These are phyloP conservation scores for Trichothecium roseum DNA, from an alignment of 2,329 filamentous ascomycete species.

Conservation along the genomic window DNA sequence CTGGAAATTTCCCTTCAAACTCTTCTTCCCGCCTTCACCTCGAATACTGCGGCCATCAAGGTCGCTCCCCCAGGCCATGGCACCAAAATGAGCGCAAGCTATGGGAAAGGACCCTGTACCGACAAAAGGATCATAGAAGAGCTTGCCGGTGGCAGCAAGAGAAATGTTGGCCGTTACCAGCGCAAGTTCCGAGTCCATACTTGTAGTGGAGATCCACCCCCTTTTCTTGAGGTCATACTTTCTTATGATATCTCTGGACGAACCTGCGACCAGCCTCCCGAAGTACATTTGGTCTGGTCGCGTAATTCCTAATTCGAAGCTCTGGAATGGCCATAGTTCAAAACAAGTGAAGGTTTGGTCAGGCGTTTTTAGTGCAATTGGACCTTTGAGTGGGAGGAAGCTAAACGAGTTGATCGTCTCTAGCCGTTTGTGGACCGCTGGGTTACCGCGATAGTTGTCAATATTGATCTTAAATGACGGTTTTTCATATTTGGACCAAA, in stretches of 20 bases:
- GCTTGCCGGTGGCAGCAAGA: constrained; percentile 66
- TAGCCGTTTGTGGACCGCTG: constrained; percentile 51
- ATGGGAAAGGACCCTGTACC: constrained; percentile 90
- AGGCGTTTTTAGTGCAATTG: constrained; percentile 64
- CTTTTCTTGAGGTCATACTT: constrained; percentile 89
- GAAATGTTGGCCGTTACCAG: constrained; percentile 88
- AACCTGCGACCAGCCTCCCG: constrained; percentile 58
- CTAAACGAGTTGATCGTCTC: constrained; percentile 72
- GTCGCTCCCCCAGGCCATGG: constrained; percentile 74
- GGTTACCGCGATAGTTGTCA: constrained; percentile 71
- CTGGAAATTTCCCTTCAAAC: constrained; percentile 60
- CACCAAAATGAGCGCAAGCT: constrained; percentile 84
- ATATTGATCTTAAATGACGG: constrained; percentile 74
- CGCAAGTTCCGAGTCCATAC: constrained; percentile 92
- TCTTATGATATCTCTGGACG: constrained; percentile 55
- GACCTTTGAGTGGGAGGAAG: constrained; percentile 69
- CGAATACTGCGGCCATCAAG: constrained; percentile 87
- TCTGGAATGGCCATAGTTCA: constrained; percentile 63
- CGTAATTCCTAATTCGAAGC: constrained; percentile 33
- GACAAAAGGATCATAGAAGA: constrained; percentile 93
- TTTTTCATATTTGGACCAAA: constrained; percentile 56
- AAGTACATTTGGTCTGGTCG: constrained; percentile 55
- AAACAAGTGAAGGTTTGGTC: constrained; percentile 70
- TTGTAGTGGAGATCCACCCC: constrained; percentile 88
- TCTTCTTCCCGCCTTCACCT: constrained; percentile 49